Conservation (phyloP, 2,329 filamentous ascomycete species). For the Hypoxylon rubiginosum region DNA sequence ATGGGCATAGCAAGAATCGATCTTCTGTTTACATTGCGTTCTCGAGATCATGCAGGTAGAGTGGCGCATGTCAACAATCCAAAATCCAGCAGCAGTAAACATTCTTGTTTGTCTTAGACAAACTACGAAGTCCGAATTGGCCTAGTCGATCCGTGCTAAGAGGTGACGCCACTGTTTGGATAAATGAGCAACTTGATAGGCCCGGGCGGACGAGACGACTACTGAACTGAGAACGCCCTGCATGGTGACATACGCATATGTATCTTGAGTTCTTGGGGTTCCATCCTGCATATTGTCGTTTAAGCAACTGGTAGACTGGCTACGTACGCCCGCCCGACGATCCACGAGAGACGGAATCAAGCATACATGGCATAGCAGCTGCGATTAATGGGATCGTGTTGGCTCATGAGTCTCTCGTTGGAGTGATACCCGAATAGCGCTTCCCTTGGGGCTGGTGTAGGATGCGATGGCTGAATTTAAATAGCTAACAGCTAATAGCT, state of each 20-base stretch:
- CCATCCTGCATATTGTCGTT: slow-evolving; percentile 15
- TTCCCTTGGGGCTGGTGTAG: slow-evolving; percentile 2
- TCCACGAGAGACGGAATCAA: neutral
- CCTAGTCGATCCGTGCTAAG: slow-evolving; percentile 23
- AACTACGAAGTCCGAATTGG: slow-evolving; percentile 7
- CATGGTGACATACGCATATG: slow-evolving; percentile 31
- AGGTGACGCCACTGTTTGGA: slow-evolving; percentile 28
- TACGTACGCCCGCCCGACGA: slow-evolving; percentile 17
- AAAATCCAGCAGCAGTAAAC: neutral
- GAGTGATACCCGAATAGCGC: neutral
- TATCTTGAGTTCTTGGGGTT: slow-evolving; percentile 16
- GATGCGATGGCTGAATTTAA: slow-evolving; percentile 16
- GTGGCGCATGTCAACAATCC: slow-evolving; percentile 23
- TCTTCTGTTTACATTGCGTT: slow-evolving; percentile 28
- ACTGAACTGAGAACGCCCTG: slow-evolving; percentile 23
- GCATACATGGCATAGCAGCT: neutral
- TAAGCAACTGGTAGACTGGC: slow-evolving; percentile 15
- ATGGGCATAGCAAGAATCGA: slow-evolving; percentile 7
- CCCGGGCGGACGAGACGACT: slow-evolving; percentile 25
- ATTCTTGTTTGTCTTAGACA: slow-evolving; percentile 21
- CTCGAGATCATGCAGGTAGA: slow-evolving; percentile 14
- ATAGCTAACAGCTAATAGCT: neutral
- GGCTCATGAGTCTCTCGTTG: neutral
- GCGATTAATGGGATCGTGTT: slow-evolving; percentile 9
- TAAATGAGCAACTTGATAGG: slow-evolving; percentile 18